Conservation (phyloP, 148 eudicot species). For the Rhododendron kiyosumense region DNA sequence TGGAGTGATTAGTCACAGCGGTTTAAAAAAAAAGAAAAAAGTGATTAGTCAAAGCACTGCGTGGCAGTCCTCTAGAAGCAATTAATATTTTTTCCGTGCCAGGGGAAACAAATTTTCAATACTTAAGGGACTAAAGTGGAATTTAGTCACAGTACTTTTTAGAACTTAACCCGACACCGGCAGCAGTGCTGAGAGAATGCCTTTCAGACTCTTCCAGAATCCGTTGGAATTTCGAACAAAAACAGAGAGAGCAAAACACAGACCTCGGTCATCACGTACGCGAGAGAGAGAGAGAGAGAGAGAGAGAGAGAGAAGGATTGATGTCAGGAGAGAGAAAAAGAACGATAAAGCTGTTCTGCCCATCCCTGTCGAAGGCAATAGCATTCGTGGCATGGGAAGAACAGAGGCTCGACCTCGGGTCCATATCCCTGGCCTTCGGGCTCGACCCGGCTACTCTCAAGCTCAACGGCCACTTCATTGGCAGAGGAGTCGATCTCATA, state of each 20-base stretch:
- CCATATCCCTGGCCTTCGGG: conserved; percentile 56
- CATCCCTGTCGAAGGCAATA: conserved; percentile 37
- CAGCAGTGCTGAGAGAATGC: not conserved
- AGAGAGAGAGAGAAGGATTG: not conserved
- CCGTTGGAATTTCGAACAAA: not conserved
- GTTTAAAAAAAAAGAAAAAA: too few species aligned
- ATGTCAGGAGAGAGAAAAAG: conserved; percentile 22
- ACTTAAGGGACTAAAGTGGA: not conserved
- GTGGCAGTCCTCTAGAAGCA: too few species aligned
- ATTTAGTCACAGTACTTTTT: not conserved
- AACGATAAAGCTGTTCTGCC: conserved; percentile 48
- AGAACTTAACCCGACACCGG: not conserved
- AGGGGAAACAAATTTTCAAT: too few species aligned
- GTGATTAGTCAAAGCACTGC: too few species aligned
- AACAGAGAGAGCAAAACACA: not conserved
- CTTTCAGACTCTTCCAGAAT: conserved; percentile 1
- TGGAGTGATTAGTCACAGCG: too few species aligned
- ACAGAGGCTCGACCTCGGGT: conserved; percentile 67
- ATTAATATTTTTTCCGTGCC: too few species aligned
- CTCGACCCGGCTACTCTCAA: conserved; percentile 53
- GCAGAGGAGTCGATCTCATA: conserved; percentile 64
- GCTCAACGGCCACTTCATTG: conserved; percentile 77
- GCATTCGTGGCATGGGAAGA: conserved; percentile 46
- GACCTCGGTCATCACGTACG: not conserved
- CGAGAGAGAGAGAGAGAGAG: not conserved